These are phyloP conservation scores for Naganishia friedmannii DNA, from an alignment of 768 basidiomycete species.

Conservation along the genomic window DNA sequence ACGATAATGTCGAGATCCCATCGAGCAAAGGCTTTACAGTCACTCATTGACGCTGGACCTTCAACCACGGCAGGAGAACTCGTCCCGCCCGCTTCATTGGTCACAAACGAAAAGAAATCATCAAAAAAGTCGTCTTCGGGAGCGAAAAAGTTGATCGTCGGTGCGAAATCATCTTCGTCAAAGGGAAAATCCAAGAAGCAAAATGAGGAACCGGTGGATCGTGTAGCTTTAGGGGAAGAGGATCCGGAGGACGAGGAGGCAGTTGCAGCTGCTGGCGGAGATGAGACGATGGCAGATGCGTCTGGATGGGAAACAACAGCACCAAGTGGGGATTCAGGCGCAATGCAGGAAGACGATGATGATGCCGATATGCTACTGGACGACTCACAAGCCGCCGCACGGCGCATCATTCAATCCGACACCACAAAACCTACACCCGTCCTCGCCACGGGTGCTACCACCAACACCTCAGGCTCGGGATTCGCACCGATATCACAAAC, in stretches of 20 bases:
- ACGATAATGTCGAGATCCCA: slow-evolving; percentile 50
- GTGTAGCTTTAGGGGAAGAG: slow-evolving; percentile 26
- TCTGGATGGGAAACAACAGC: slow-evolving; percentile 24
- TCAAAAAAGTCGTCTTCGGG: slow-evolving; percentile 32
- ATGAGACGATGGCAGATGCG: slow-evolving; percentile 20
- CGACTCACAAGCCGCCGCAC: slow-evolving; percentile 41
- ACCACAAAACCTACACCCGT: slow-evolving; percentile 18
- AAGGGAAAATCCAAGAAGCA: slow-evolving; percentile 15
- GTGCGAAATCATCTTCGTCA: slow-evolving; percentile 13
- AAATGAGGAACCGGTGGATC: slow-evolving; percentile 25
- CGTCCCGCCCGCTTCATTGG: slow-evolving; percentile 30
- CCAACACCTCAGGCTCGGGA: slow-evolving; percentile 16
- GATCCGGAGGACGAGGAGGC: slow-evolving; percentile 25
- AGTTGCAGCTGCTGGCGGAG: slow-evolving; percentile 10
- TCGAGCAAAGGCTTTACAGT: slow-evolving; percentile 49
- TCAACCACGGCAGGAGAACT: slow-evolving; percentile 41
- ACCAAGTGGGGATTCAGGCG: not conserved
- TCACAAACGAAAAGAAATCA: slow-evolving; percentile 29
- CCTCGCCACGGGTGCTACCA: not conserved
- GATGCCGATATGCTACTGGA: slow-evolving; percentile 62
- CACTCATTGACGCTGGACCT: slow-evolving; percentile 48
- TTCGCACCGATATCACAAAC: slow-evolving; percentile 28
- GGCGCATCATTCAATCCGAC: slow-evolving; percentile 20
- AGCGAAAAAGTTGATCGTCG: slow-evolving; percentile 19
- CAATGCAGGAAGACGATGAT: slow-evolving; percentile 35